phyloP scores from a whole-genome alignment of 1,284 basidiomycete genomes.

The Athelia sp. region DNA sequence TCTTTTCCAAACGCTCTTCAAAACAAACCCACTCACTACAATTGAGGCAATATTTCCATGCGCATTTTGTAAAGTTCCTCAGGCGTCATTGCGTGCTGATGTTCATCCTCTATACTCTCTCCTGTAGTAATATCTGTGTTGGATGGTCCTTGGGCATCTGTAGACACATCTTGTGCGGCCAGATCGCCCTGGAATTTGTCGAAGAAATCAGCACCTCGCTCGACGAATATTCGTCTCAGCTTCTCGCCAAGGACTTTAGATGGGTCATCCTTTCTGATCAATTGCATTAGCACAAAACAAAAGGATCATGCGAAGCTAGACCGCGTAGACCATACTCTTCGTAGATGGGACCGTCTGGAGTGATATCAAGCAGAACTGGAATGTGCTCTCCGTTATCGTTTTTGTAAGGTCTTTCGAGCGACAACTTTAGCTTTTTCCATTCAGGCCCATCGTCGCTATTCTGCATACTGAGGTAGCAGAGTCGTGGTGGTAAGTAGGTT shows the following conservation, averaged over 20 bases:
- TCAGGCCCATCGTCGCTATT: constrained; percentile 27
- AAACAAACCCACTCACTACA: constrained; percentile 45
- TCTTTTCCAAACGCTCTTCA: not conserved
- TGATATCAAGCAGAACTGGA: constrained; percentile 63
- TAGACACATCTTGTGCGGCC: constrained; percentile 14
- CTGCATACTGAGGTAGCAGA: too few species aligned
- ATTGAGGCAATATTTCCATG: constrained; percentile 59
- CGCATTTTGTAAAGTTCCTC: constrained; percentile 73
- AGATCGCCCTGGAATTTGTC: constrained; percentile 41
- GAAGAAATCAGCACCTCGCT: constrained; percentile 72
- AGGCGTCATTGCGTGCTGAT: constrained; percentile 53
- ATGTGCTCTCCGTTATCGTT: constrained; percentile 62
- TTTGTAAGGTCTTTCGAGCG: constrained; percentile 74
- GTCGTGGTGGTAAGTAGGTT: too few species aligned
- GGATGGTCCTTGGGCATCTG: constrained; percentile 17
- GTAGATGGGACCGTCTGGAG: constrained; percentile 60
- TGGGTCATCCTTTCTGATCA: constrained; percentile 46
- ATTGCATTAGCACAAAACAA: not conserved
- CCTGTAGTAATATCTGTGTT: constrained; percentile 22
- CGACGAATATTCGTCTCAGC: constrained; percentile 62
- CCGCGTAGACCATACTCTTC: constrained; percentile 53
- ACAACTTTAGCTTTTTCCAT: constrained; percentile 59
- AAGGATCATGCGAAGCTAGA: too few species aligned
- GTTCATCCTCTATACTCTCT: constrained; percentile 21
- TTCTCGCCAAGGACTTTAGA: constrained; percentile 53